A percentile compares a stretch with the other conserved stretches of the same genome.
Evolutionary conservation across 805 yeast species (phyloP).

Genomic region (Sugiyamaella floridensis): DNA sequence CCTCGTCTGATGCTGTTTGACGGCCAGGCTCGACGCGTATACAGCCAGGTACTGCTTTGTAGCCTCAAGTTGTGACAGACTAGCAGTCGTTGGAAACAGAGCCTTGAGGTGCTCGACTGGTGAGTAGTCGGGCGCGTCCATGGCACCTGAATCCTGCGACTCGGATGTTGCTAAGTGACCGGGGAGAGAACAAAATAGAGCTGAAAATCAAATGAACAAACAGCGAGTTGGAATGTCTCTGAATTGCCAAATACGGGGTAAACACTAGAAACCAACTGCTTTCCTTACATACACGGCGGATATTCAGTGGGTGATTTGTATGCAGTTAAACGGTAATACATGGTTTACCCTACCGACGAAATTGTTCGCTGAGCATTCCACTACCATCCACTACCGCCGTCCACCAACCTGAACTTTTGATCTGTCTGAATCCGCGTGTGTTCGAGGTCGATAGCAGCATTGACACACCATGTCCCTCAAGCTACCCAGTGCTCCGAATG

Average conservation of each 20-base stretch:
- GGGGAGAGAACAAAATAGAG: background rate
- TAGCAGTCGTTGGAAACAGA: constrained; percentile 45
- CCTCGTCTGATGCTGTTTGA: constrained; percentile 10
- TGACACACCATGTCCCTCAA: constrained; percentile 66
- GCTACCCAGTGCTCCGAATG: constrained; percentile 86
- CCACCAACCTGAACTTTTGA: background rate
- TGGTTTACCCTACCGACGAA: background rate
- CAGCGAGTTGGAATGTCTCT: background rate
- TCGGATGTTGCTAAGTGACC: background rate
- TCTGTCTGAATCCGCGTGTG: background rate
- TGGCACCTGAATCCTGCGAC: constrained; percentile 3
- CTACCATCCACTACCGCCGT: too few relatives aligned
- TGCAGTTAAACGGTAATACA: background rate
- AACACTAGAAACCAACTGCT: too few relatives aligned
- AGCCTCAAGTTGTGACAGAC: constrained; percentile 45
- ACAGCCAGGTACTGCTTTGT: constrained; percentile 43
- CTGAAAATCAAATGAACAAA: background rate
- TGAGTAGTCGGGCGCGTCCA: constrained; percentile 41
- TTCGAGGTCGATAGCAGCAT: background rate
- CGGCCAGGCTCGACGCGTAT: constrained; percentile 47
- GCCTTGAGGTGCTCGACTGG: constrained; percentile 47
- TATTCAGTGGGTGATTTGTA: background rate
- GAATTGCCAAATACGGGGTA: background rate
- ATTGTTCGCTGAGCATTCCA: constrained; percentile 3
- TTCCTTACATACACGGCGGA: too few relatives aligned